Base-by-base conservation (phyloP, 371 early-diverging fungal species). In the Mucor lusitanicus region DNA sequence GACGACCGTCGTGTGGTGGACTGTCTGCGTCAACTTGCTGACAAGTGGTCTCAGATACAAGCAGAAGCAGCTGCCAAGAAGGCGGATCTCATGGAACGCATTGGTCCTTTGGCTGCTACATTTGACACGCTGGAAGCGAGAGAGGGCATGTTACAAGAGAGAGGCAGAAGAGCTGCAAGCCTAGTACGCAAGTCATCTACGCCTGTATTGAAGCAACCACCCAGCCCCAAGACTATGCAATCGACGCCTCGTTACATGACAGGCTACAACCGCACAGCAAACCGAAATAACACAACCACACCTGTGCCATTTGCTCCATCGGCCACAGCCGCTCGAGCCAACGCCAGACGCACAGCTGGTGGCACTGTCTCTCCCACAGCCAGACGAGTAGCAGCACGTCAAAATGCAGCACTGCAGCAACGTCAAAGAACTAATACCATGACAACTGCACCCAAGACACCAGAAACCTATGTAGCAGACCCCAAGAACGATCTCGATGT, bases 401-500 rank as follows among this genome's bases (percentile, higher is more conserved):
- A 63, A 21, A 42, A 32, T 21, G 61, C 72, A 25, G 63, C 68
- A 15, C 62, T 65, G 40, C 53, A 63, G 28, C 58, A 59, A 42
- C 56, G 63, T 19, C 68, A 60, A 30, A 68, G 59, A 9, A 28
- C 30, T 3, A 30, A 2, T 30, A 30, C 30, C n/a, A n/a, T 35
- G 6, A 32, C 53, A 13, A 44, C 66, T 1, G 33, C 33, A 7
- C 7, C 33, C 3, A 64, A 67, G 25, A 65, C 68, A 17, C 73
- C 72, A 6, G 67, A 77, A n/a, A 65, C 75, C 35, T 91, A 91
- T 67, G 79, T 88, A 8, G 83, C 93, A 5, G 87, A 91, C 72
- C 85, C 89, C n/a, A 80, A 76, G 57, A 90, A 90, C 63, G 87
- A 84, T 39, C 68, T 92, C 64, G 93, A 92, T 76, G 86, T 90